These are phyloP conservation scores for Pseudopyricularia javanii DNA, from an alignment of 2,329 filamentous ascomycete genomes.

Conservation along the genomic window DNA sequence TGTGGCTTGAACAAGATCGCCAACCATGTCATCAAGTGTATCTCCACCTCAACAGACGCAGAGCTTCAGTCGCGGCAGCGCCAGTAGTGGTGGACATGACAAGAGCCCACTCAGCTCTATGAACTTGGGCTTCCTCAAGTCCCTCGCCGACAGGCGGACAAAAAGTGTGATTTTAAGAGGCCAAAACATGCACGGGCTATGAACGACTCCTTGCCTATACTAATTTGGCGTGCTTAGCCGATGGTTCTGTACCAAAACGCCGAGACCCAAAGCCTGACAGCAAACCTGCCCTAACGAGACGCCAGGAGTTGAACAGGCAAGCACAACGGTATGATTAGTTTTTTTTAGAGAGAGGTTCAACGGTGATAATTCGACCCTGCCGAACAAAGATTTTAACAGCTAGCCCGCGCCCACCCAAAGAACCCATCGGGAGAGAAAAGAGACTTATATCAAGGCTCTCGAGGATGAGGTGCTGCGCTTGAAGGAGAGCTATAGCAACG, in stretches of 20 bases:
- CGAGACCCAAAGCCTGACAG: constrained; percentile 93
- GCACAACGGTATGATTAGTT: constrained; percentile 55
- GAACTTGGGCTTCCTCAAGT: constrained; percentile 53
- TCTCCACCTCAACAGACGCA: constrained; percentile 25
- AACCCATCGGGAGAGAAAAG: constrained; percentile 92
- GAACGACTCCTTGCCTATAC: not conserved
- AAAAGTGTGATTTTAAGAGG: constrained; percentile 48
- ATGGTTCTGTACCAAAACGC: constrained; percentile 52
- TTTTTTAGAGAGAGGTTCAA: not conserved
- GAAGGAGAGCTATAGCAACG: constrained; percentile 69
- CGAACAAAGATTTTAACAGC: not conserved
- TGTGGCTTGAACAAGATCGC: too few relatives aligned
- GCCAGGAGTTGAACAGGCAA: constrained; percentile 90
- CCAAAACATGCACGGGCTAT: too few relatives aligned
- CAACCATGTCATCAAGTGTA: constrained; percentile 12
- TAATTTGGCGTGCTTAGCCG: not conserved
- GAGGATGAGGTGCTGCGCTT: constrained; percentile 84
- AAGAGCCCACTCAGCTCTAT: constrained; percentile 28
- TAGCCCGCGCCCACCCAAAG: constrained; percentile 29
- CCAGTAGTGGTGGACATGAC: constrained; percentile 15
- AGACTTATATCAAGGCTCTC: constrained; percentile 86
- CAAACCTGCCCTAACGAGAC: constrained; percentile 81
- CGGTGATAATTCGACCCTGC: not conserved
- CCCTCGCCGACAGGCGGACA: constrained; percentile 58
- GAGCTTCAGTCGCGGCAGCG: constrained; percentile 7